These are phyloP conservation scores for Thraustotheca clavata DNA, from an alignment of 352 stramenopile species.

Conservation along the genomic window DNA sequence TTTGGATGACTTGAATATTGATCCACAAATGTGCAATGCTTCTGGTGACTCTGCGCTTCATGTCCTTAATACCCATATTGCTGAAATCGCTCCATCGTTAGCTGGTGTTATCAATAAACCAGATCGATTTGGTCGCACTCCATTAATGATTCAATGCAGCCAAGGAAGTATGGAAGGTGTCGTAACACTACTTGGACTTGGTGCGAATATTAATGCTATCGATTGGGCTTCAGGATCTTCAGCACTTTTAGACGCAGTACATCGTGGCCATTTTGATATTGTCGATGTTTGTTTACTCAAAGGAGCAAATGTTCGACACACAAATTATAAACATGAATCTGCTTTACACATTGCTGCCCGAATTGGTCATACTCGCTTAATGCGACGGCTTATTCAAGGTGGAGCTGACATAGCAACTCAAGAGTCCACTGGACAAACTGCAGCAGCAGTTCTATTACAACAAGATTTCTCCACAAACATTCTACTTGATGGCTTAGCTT, in stretches of 20 bases:
- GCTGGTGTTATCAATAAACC: constrained; percentile 48
- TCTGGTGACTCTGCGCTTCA: constrained; percentile 60
- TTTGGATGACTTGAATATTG: constrained; percentile 31
- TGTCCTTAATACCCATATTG: constrained; percentile 45
- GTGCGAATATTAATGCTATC: constrained; percentile 45
- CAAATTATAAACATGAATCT: constrained; percentile 54
- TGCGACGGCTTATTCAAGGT: constrained; percentile 42
- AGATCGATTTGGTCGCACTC: constrained; percentile 62
- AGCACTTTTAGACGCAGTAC: constrained; percentile 50
- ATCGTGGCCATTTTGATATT: constrained; percentile 32
- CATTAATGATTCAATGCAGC: constrained; percentile 67
- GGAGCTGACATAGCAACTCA: constrained; percentile 48
- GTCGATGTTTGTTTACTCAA: constrained; percentile 65
- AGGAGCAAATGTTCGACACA: constrained; percentile 46
- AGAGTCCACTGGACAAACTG: constrained; percentile 67
- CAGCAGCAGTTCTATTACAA: constrained; percentile 39
- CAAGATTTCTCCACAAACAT: background rate
- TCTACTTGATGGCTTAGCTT: constrained; percentile 13
- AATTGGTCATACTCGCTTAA: constrained; percentile 35
- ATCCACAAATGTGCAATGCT: constrained; percentile 50
- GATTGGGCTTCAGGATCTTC: constrained; percentile 75
- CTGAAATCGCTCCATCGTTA: constrained; percentile 44
- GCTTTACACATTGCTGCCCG: constrained; percentile 60
- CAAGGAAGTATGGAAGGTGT: constrained; percentile 54
- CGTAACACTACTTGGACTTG: constrained; percentile 56